A percentile compares a stretch with the other conserved stretches of the same genome.
Conservation (phyloP, 768 basidiomycete genomes). For the Mycena vulgaris region DNA sequence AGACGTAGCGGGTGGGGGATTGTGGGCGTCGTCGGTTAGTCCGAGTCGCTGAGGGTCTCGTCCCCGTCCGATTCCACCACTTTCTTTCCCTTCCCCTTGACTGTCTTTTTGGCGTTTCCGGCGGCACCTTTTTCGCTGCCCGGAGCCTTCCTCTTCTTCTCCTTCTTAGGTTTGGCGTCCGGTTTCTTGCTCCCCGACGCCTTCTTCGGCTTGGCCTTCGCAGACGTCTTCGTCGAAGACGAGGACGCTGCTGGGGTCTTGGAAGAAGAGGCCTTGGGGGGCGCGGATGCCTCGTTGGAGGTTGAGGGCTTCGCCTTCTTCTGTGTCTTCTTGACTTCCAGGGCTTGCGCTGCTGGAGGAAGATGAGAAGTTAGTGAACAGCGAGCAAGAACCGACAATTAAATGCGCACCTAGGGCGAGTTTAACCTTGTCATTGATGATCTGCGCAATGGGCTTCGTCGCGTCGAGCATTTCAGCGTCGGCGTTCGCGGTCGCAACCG, state of each 20-base stretch:
- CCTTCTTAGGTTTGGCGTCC: background rate
- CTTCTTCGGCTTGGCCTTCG: conserved; percentile 2
- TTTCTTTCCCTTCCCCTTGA: conserved; percentile 5
- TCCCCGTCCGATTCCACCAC: background rate
- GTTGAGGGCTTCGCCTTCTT: background rate
- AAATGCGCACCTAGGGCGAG: background rate
- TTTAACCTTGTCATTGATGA: background rate
- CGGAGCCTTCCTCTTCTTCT: background rate
- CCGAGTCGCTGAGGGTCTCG: background rate
- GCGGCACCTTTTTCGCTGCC: background rate
- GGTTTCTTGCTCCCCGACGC: background rate
- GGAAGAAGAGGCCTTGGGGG: background rate
- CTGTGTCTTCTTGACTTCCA: background rate
- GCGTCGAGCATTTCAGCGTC: conserved; percentile 20
- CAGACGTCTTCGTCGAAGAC: background rate
- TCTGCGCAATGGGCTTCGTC: conserved; percentile 7
- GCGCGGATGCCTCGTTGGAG: background rate
- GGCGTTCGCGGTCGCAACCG: background rate
- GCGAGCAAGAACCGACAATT: background rate
- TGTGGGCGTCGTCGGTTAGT: background rate
- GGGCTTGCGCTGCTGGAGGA: background rate
- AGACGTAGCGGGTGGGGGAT: background rate
- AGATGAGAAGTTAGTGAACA: background rate
- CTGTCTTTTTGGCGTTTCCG: conserved; percentile 2
- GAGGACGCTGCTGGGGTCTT: background rate